Base-by-base conservation (phyloP, 2,329 filamentous ascomycete species). In the Fusarium multiceps region DNA sequence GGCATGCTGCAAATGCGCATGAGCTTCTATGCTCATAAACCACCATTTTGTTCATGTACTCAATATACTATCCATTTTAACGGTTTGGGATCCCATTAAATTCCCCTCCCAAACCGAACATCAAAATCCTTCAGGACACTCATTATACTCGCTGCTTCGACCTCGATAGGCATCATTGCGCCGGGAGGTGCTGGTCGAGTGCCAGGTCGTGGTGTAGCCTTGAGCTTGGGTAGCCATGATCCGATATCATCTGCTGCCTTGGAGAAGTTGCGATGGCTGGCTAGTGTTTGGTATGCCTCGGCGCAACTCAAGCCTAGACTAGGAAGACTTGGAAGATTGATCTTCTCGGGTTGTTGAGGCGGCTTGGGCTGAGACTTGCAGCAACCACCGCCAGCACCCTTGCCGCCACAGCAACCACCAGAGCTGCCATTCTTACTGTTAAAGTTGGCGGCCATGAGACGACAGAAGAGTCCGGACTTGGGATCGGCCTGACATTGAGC, bases 101-200 rank as follows among this genome's bases (percentile, higher is more conserved):
- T 77, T 49, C 80, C 79, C 40, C 79, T 75, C 41, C 89, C 89
- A 77, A 94, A 94, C 56, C 92, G 83, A 51, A 93, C 85, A 74
- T 94, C 92, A 80, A 94, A 94, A 68, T 92, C 90, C 78, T 92
- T 92, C 63, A 94, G 80, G n/a, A 94, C 92, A 43, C 90, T 91
- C 92, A 94, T 94, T 57, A 94, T 93, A 78, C 92, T 94, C 1
- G 92, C 92, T 9, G 92, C 91, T 80, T 94, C 92, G 18, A 94
- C 91, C 77, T 94, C 92, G 73, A 94, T 89, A 2, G 92, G 89
- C 43, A 86, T 85, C 58, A 83, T 83, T 65, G 81, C 80, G 56
- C 78, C 78, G 57, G 78, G 76, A 53, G 80, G 58, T 30, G 72
- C 60, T 75, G 74, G 73, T 67, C 67, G 74, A 66, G 63, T 45